Evolutionary conservation across 2,329 filamentous ascomycete genomes (phyloP), one percentile per base, ranked within the genome.

Genomic region (Phialocephala sp.): DNA sequence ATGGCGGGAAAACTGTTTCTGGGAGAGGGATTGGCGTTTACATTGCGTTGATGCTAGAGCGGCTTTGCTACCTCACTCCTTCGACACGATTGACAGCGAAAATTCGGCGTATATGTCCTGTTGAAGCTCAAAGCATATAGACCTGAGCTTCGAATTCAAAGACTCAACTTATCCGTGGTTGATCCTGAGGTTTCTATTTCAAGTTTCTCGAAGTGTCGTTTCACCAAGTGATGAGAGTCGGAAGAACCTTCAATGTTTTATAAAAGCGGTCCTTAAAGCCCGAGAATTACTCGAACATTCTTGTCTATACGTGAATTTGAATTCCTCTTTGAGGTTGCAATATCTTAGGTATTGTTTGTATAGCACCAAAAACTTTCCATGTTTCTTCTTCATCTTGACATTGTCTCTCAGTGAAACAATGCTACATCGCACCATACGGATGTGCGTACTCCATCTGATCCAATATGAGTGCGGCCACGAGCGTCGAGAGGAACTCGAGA

Each of bases 381-480:
- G 6, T n/a, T 24, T 14, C n/a, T 4, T 14, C 45, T 50, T 2
- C n/a, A 2, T 6, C 45, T 50, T 14, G n/a, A 20, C 45, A 24
- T 50, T 11, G n/a, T 4, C 4, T n/a, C n/a, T 11, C 18, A 11
- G n/a, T 24, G 4, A 50, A 8, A n/a, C n/a, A 24, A 22, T 14
- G 22, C n/a, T 20, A 2, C 20, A 22, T 22, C 12, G 11, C 45
- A 2, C 8, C 45, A 20, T 14, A n/a, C 45, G 12, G 8, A 50
- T 24, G 45, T 50, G 45, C 20, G 18, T 50, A 50, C 18, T 24
- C n/a, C n/a, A 24, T n/a, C 2, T 22, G 11, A 24, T 50, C n/a
- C n/a, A 50, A 50, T 47, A 47, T n/a, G 45, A n/a, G 18, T 50
- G 45, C 45, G 45, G n/a, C 11, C 45, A 50, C 45, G 45, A 50